Percentiles rank a stretch among this genome's conserved stretches.
These are phyloP conservation scores for Umbelopsis ramanniana DNA, from an alignment of 192 early-diverging fungal species.

Conservation along the genomic window DNA sequence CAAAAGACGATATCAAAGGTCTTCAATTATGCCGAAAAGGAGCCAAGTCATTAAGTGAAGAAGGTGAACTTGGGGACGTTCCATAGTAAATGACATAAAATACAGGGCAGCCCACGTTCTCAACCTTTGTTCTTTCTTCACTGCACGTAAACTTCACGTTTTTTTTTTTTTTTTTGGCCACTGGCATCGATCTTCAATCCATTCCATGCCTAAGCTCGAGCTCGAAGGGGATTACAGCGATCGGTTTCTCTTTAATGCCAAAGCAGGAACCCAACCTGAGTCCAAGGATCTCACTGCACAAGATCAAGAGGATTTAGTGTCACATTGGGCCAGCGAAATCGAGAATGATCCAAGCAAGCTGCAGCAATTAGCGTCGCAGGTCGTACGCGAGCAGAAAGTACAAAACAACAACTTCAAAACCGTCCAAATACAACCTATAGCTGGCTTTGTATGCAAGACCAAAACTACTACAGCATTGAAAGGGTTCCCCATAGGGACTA, in stretches of 20 bases:
- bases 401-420: conserved; percentile 7
- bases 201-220: conserved; percentile 9
- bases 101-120: too few relatives aligned
- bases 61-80: too few relatives aligned
- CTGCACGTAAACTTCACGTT: too few relatives aligned
- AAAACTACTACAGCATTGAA: neutral
- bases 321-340: conserved; percentile 14
- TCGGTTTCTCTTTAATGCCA: neutral
- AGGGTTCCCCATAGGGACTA: conserved; percentile 25
- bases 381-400: conserved; percentile 2
- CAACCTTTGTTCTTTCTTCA: too few relatives aligned
- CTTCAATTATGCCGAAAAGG: too few relatives aligned
- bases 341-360: conserved; percentile 26
- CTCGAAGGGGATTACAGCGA: neutral
- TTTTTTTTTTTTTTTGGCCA: too few relatives aligned
- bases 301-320: conserved; percentile 22
- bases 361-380: neutral
- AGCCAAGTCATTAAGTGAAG: too few relatives aligned
- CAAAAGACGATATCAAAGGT: too few relatives aligned
- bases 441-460: conserved; percentile 34
- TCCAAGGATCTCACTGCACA: neutral
- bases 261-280: neutral
- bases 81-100: too few relatives aligned
- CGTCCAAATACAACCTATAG: conserved; percentile 19
- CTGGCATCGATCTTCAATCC: neutral